phyloP scores from a whole-genome alignment of 2,329 filamentous ascomycete genomes.

The Daldinia eschscholtzii region DNA sequence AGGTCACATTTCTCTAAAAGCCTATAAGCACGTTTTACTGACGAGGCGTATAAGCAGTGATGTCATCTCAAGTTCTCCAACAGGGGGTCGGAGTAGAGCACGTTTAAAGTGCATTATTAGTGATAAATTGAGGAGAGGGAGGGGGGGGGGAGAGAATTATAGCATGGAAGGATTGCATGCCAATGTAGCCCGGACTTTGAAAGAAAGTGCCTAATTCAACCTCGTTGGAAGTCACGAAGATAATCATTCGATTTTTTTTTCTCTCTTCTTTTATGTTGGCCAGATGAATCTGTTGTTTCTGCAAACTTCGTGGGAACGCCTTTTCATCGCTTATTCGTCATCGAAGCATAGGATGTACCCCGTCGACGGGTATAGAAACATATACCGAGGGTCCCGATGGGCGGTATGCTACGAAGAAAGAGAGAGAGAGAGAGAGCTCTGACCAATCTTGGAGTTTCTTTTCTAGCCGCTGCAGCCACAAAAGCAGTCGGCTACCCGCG shows the following conservation, averaged over 20 bases:
- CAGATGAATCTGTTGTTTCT: not conserved
- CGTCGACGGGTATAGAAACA: not conserved
- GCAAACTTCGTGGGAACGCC: not conserved
- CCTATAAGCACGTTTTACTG: not conserved
- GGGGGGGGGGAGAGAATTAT: not conserved
- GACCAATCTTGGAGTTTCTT: constrained; percentile 6
- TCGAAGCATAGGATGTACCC: too few relatives aligned
- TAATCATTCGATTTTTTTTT: not conserved
- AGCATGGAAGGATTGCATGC: not conserved
- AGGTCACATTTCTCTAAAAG: not conserved
- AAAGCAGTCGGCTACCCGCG: constrained; percentile 12
- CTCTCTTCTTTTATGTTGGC: not conserved
- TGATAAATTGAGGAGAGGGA: not conserved
- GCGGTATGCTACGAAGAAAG: not conserved
- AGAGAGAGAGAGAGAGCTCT: not conserved
- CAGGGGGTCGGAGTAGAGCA: not conserved
- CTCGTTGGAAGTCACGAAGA: not conserved
- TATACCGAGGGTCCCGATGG: not conserved
- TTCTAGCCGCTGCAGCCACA: constrained; percentile 31
- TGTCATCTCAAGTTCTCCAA: not conserved
- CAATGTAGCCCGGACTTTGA: not conserved
- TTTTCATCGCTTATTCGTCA: not conserved
- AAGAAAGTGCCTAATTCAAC: not conserved
- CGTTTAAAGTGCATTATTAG: not conserved
- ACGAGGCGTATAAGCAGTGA: constrained; percentile 2